A percentile compares a stretch with the other conserved stretches of the same genome.
Evolutionary conservation across 257 asterid genomes (phyloP).

Genomic region (Lycium barbarum): DNA sequence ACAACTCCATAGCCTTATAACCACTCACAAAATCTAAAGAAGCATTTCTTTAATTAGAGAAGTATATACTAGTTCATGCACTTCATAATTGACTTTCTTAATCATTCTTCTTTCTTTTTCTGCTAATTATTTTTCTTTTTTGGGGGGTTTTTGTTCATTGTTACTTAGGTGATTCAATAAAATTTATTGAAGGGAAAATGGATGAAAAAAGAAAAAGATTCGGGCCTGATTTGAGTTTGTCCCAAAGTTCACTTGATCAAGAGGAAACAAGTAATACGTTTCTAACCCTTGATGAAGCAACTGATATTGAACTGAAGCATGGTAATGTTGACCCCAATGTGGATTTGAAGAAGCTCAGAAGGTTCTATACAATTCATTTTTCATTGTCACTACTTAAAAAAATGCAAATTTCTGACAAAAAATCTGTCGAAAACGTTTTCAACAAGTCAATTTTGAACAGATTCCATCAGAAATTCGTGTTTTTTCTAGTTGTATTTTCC

Average conservation of each 20-base stretch:
- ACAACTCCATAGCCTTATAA: not conserved
- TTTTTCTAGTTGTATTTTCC: not conserved
- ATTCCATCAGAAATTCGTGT: not conserved
- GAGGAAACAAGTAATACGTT: not conserved
- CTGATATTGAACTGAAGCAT: constrained; percentile 23
- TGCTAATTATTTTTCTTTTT: not conserved
- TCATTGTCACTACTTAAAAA: too few species aligned
- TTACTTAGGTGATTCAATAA: not conserved
- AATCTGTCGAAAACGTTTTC: not conserved
- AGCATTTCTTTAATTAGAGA: not conserved
- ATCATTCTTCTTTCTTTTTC: not conserved
- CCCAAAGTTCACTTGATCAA: not conserved
- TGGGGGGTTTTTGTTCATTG: not conserved
- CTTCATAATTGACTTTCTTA: not conserved
- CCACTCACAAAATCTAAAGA: not conserved
- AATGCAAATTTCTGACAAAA: too few species aligned
- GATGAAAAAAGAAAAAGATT: not conserved
- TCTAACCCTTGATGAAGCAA: constrained; percentile 31
- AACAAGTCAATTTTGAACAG: not conserved
- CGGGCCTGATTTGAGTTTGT: not conserved
- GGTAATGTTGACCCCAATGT: constrained; percentile 26
- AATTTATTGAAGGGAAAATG: not conserved
- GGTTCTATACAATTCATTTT: constrained; percentile 38
- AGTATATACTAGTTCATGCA: not conserved
- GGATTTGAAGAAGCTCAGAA: constrained; percentile 46